Percentiles rank a stretch among this genome's conserved stretches.
phyloP scores from a whole-genome alignment of 306 rosid species.

The Cicer judaicum region DNA sequence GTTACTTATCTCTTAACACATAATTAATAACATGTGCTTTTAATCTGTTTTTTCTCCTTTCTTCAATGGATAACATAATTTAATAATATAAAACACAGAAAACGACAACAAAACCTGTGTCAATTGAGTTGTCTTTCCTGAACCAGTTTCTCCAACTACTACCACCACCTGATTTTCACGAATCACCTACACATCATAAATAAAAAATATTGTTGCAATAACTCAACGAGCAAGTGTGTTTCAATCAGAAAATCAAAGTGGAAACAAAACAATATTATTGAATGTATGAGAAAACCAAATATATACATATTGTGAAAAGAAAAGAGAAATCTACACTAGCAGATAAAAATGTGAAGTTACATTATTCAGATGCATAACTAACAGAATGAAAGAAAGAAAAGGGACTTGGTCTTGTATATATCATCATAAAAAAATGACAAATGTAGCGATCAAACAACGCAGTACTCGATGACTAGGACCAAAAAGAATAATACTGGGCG shows the following conservation, averaged over 20 bases:
- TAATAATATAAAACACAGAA: constrained; percentile 24
- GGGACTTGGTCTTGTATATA: constrained; percentile 15
- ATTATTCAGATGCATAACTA: not conserved
- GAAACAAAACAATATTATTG: not conserved
- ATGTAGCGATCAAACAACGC: not conserved
- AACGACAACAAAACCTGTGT: constrained; percentile 72
- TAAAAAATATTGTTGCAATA: constrained; percentile 27
- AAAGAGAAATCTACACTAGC: constrained; percentile 1
- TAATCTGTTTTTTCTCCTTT: not conserved
- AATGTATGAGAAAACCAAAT: constrained; percentile 10
- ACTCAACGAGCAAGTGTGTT: constrained; percentile 23
- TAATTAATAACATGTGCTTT: constrained; percentile 15
- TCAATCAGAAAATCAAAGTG: constrained; percentile 34
- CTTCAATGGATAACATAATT: not conserved
- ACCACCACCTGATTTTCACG: constrained; percentile 95
- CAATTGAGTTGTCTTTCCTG: constrained; percentile 96
- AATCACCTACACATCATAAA: constrained; percentile 62
- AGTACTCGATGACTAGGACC: not conserved
- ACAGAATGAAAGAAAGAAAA: constrained; percentile 31
- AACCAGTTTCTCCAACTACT: constrained; percentile 99
- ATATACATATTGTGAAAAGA: constrained; percentile 4
- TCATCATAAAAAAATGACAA: constrained; percentile 20
- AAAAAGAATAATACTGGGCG: not conserved
- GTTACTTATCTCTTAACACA: not conserved
- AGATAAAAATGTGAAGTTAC: constrained; percentile 23